Evolutionary conservation across 1,284 basidiomycete species (phyloP), one percentile per base, ranked within the genome.

Genomic region (Blastosporella zonata): DNA sequence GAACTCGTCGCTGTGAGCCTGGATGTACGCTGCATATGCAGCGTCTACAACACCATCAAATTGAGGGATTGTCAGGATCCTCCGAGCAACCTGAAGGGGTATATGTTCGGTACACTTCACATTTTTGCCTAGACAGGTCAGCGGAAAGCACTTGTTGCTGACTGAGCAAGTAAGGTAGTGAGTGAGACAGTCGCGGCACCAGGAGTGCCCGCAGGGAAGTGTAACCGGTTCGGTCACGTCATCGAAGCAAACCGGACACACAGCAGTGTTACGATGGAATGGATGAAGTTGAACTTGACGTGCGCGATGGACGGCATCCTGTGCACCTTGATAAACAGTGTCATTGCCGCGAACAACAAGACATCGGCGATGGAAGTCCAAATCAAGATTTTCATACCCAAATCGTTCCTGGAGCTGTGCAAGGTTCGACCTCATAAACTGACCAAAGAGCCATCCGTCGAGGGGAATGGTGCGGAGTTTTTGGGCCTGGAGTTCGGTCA

Each of bases 241-340:
- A 38, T 73, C 72, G 50, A 87, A 75, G 58, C 84, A 87, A 20
- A 84, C 75, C 0, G 82, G 82, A 53, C 84, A 87, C 49, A 62
- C 58, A n/a, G 62, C 57, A 15, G 55, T 43, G 25, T 52, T 15
- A 33, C 46, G 50, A n/a, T 31, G 50, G 10, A 35, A 38, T 29
- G 52, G 22, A 18, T 44, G 48, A 25, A 49, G 23, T 13, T 57
- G 53, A 25, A 55, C 53, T 41, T 53, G 43, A 17, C 55, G 55
- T 20, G 53, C 58, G 33, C 47, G 54, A 28, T 50, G 54, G 8
- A 66, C 49, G 6, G 59, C 50, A 20, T 62, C 62, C 33, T 42
- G 36, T 3, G 59, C 64, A 6, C 44, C 41, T 23, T 56, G 47
- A 34, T 54, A 59, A 2, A 53, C 55, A 18, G 10, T 49, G 17